Evolutionary conservation across 129 eudicot genomes (phyloP), one percentile per base, ranked within the genome.

Genomic region (Flaveria trinervia): DNA sequence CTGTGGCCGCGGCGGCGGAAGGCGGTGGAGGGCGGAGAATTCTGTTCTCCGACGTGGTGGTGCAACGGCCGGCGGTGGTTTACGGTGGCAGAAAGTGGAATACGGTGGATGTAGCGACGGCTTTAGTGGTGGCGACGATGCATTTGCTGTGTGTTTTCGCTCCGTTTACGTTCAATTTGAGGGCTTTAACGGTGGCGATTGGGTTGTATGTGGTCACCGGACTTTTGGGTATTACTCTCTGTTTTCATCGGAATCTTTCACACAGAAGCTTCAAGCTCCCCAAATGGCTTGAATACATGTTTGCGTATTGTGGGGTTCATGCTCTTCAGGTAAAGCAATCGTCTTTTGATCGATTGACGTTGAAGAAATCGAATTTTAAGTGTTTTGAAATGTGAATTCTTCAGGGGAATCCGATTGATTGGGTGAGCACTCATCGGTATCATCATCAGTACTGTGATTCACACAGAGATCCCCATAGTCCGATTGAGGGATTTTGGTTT

Each of bases 241-340:
- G 89, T 6, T 92, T 49, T 65, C 96, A 92, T 65, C 75, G 97
- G 67, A 84, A 89, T 81, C 82, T 92, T 33, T 83, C 91, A 11
- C 97, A 92, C 76, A 62, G 83, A 83, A 86, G 91, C 70, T 92
- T 92, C 69, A 89, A 84, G 80, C 82, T 92, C 45, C 97, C 92
- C 17, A 92, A 92, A 82, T 92, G 96, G 92, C 92, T 89, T 2
- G 97, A 92, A 81, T 92, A 89, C 60, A 49, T 83, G 2, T 92
- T 83, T 64, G 97, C 97, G 33, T 89, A 92, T 74, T 89, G 90
- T 72, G 97, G 97, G 13, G 89, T 72, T 82, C 90, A 77, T 46
- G 92, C 97, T 17, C 87, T 86, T 80, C 97, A 92, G 97, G 97
- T 92, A 10, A 26, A n/a, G 6, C 39, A 16, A 45, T 45, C 49